Percentiles rank a stretch among this genome's conserved stretches.
phyloP scores from a whole-genome alignment of 345 rosid genomes.

The Boechera divaricarpa region DNA sequence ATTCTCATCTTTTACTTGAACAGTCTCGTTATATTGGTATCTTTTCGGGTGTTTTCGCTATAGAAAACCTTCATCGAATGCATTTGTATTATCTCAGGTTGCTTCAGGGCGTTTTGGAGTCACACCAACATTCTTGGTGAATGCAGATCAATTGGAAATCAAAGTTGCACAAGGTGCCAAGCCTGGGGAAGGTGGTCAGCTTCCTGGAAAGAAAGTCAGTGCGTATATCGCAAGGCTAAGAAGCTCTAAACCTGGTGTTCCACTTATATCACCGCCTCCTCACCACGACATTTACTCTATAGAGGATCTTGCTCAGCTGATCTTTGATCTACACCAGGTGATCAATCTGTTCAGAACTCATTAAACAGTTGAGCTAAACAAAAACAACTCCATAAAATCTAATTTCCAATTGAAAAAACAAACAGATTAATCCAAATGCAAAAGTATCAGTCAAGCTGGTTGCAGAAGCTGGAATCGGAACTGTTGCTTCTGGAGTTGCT shows the following conservation, averaged over 20 bases:
- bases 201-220: constrained; percentile 99
- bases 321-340: constrained; percentile 98
- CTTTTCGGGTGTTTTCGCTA: too few species aligned
- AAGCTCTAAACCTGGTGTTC: constrained; percentile 98
- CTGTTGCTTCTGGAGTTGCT: constrained; percentile 99
- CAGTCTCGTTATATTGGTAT: too few species aligned
- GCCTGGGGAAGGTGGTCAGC: constrained; percentile 99
- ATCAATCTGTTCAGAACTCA: constrained; percentile 33
- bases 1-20: not conserved
- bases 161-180: constrained; percentile 99
- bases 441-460: constrained; percentile 99
- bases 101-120: constrained; percentile 99
- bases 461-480: constrained; percentile 98
- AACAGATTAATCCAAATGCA: constrained; percentile 92
- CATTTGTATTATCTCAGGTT: constrained; percentile 62
- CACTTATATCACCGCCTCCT: constrained; percentile 98
- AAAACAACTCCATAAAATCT: not conserved
- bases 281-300: constrained; percentile 98
- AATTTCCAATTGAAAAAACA: constrained; percentile 42
- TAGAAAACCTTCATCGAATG: too few species aligned
- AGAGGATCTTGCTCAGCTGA: constrained; percentile 98
- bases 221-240: constrained; percentile 96
- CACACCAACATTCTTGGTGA: constrained; percentile 95
- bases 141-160: constrained; percentile 94
- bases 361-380: constrained; percentile 1